Evolutionary conservation across 192 early-diverging fungal genomes (phyloP).

Genomic region (Coemansia sp.): DNA sequence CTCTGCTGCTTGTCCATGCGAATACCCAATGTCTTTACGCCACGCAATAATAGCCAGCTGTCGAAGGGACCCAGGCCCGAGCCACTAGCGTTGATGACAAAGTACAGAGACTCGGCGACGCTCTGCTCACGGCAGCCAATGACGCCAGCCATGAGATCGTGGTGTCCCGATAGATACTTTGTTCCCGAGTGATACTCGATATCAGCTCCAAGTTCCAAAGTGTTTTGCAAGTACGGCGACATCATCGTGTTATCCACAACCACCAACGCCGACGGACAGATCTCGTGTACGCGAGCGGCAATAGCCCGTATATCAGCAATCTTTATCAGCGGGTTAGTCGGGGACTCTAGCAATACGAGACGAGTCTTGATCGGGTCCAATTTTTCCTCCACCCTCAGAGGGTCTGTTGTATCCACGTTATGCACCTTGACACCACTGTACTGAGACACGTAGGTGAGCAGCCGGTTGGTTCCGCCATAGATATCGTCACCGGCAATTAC

Average conservation of each 20-base stretch:
- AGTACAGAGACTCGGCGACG: slow-evolving; percentile 85
- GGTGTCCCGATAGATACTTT: slow-evolving; percentile 96
- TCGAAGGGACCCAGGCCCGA: slow-evolving; percentile 90
- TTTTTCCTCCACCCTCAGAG: slow-evolving; percentile 62
- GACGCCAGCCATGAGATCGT: slow-evolving; percentile 98
- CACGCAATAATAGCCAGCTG: slow-evolving; percentile 89
- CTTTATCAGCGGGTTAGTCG: slow-evolving; percentile 96
- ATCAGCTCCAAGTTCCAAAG: slow-evolving; percentile 89
- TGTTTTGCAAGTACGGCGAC: slow-evolving; percentile 91
- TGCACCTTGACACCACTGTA: slow-evolving; percentile 82
- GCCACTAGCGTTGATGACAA: slow-evolving; percentile 95
- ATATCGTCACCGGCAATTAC: slow-evolving; percentile 95
- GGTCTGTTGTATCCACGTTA: slow-evolving; percentile 87
- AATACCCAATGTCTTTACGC: slow-evolving; percentile 94
- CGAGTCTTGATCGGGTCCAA: slow-evolving; percentile 77
- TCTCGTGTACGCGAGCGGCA: slow-evolving; percentile 68
- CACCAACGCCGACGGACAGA: slow-evolving; percentile 78
- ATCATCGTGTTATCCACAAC: slow-evolving; percentile 99
- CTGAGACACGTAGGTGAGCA: slow-evolving; percentile 82
- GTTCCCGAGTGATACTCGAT: slow-evolving; percentile 96
- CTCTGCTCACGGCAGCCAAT: slow-evolving; percentile 74
- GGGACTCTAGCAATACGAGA: slow-evolving; percentile 90
- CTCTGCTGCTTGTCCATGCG: slow-evolving; percentile 95
- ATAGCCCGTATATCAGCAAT: slow-evolving; percentile 88
- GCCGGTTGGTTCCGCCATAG: slow-evolving; percentile 96